Conservation (phyloP, 2,329 filamentous ascomycete species). For the Trichoderma sp. region DNA sequence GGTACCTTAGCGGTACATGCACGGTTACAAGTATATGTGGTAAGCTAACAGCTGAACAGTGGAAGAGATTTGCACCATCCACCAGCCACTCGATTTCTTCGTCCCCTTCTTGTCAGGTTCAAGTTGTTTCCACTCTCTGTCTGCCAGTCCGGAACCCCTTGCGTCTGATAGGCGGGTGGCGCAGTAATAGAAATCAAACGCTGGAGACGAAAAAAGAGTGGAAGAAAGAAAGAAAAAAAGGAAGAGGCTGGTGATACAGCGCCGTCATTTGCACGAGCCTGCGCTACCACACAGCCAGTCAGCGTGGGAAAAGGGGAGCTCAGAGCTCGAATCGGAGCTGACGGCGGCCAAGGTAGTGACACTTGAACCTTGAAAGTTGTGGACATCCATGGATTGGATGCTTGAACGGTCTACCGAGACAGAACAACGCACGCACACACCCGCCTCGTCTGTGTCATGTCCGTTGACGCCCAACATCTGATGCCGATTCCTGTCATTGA, state of each 20-base stretch:
- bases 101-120: not conserved
- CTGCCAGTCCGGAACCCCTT: not conserved
- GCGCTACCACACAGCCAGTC: slow-evolving; percentile 11
- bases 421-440: not conserved
- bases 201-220: not conserved
- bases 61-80: not conserved
- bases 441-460: not conserved
- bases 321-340: not conserved
- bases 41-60: not conserved
- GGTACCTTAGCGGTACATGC: not conserved
- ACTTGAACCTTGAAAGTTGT: not conserved
- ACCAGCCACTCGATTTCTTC: not conserved
- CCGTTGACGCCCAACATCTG: slow-evolving; percentile 4
- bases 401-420: not conserved
- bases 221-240: not conserved
- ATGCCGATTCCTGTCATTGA: not conserved
- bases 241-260: slow-evolving; percentile 15
- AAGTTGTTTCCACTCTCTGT: not conserved
- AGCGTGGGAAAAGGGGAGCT: not conserved
- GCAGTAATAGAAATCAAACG: not conserved
- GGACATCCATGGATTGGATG: not conserved
- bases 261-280: slow-evolving; percentile 9
- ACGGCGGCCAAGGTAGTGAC: not conserved
- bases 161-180: slow-evolving; percentile 2
- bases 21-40: not conserved